phyloP scores from a whole-genome alignment of 352 stramenopile species.

The Globisporangium viniferum region DNA sequence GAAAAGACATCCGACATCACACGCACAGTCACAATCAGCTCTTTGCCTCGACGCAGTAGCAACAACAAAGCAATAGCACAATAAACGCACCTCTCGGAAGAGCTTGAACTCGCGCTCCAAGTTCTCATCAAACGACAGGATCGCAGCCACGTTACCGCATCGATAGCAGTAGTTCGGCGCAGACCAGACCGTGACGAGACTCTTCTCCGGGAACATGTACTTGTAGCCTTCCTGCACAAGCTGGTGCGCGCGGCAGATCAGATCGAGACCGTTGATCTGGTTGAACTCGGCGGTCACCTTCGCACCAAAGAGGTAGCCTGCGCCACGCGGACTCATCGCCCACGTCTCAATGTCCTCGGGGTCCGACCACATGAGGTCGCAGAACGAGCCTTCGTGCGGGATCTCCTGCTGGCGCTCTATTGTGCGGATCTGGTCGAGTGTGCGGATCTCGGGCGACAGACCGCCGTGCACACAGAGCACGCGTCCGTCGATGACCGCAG shows the following conservation, averaged over 20 bases:
- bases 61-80: slow-evolving; percentile 4
- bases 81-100: slow-evolving; percentile 70
- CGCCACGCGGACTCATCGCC: slow-evolving; percentile 87
- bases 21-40: slow-evolving; percentile 1
- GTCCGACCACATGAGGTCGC: slow-evolving; percentile 98
- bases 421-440: slow-evolving; percentile 93
- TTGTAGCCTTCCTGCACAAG: slow-evolving; percentile 91
- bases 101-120: slow-evolving; percentile 87
- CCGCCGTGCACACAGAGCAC: slow-evolving; percentile 95
- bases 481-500: slow-evolving; percentile 91
- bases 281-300: slow-evolving; percentile 90
- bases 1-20: not conserved
- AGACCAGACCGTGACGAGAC: slow-evolving; percentile 81
- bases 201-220: slow-evolving; percentile 89
- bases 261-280: slow-evolving; percentile 88
- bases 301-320: slow-evolving; percentile 84
- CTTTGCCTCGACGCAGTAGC: not conserved
- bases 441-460: slow-evolving; percentile 92
- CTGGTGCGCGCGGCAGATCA: slow-evolving; percentile 89
- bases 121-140: slow-evolving; percentile 81
- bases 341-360: slow-evolving; percentile 93
- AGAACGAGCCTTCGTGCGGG: slow-evolving; percentile 94
- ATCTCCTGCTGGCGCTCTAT: slow-evolving; percentile 97
- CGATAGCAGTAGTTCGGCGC: slow-evolving; percentile 87
- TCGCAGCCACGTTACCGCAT: slow-evolving; percentile 81